Evolutionary conservation across 495 filamentous ascomycete genomes (phyloP), one percentile per base, ranked within the genome.

Genomic region (Talaromyces trachyspermus): DNA sequence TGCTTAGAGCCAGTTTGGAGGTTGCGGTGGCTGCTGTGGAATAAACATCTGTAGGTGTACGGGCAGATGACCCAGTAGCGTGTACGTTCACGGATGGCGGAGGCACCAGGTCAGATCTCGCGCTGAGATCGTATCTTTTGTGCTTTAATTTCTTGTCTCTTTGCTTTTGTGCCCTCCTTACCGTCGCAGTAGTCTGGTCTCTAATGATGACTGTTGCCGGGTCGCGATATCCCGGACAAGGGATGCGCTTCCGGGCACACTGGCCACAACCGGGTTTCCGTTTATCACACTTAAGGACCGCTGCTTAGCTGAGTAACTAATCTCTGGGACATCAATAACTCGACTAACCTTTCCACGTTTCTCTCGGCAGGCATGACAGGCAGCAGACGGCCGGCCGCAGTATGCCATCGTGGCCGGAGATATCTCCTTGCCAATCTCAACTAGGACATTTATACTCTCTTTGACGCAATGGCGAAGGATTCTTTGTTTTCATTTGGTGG

Each of bases 141-240:
- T 8, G 33, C 15, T 33, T 33, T 33, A 14, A 2, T 14, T 33
- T 33, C 2, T 14, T 3, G 17, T 33, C 15, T 9, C 10, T 36
- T 36, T 36, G 33, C 14, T 9, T 15, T 36, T n/a, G 33, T 36
- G 19, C 11, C 19, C 19, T 41, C 38, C 17, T n/a, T 12, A 24
- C 19, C 8, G 38, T 41, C 22, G 22, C 10, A 15, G 19, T 15
- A 7, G 38, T 41, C 20, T n/a, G 22, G 22, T 42, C 39, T 27
- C 39, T 42, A 22, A 42, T 11, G 39, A 42, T 42, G 3, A n/a
- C 11, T 2, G 9, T 42, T 8, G 39, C 12, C 22, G 10, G 5
- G 17, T 42, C 24, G 4, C 39, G 39, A 25, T 42, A 42, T 8
- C 39, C 39, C 24, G 24, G 39, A n/a, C 39, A 42, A 2, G 39